Evolutionary conservation across 2,329 filamentous ascomycete species (phyloP), one percentile per base, ranked within the genome.

Genomic region (Cladophialophora immunda): DNA sequence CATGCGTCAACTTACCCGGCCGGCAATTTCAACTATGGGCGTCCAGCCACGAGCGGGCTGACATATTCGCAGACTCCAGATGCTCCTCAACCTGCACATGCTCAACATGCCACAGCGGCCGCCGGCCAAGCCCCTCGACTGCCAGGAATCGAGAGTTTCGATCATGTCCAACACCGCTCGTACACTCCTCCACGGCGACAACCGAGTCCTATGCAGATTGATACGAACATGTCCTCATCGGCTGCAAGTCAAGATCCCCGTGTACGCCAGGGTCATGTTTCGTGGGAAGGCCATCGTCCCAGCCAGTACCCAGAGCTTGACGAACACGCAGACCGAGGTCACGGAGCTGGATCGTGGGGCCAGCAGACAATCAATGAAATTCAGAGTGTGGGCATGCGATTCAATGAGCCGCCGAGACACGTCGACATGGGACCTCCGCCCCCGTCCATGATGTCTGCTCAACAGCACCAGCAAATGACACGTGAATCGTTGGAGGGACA

Each of bases 131-230:
- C 84, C 6, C 80, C 92, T 15, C 88, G 92, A 45, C 84, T 97
- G 15, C 94, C 94, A 0, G 93, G 94, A 15, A 97, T 97, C 71
- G 93, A 97, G 76, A 96, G 92, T 17, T 97, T 97, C 73, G 93
- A 94, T 74, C 89, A 92, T 64, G 83, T 92, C 27, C 90, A 88
- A 29, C 86, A 86, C 65, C 83, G 13, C 38, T 68, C 67, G 13
- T 70, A 66, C 41, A 87, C 91, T 0, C 88, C 90, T 7, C 86
- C 87, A 1, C 85, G 87, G 57, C 87, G 90, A 55, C 85, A 86
- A 62, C 83, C 87, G 1, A 93, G 92, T 60, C 92, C 93, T 0
- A 94, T 95, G 92, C 86, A 91, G 75, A 80, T 93, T 9, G 92
- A 97, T 71, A 74, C 79, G 50, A 81, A 81, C 17, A 61, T 79